Evolutionary conservation across 2,329 filamentous ascomycete genomes (phyloP).

Genomic region (Colletotrichum salicis): DNA sequence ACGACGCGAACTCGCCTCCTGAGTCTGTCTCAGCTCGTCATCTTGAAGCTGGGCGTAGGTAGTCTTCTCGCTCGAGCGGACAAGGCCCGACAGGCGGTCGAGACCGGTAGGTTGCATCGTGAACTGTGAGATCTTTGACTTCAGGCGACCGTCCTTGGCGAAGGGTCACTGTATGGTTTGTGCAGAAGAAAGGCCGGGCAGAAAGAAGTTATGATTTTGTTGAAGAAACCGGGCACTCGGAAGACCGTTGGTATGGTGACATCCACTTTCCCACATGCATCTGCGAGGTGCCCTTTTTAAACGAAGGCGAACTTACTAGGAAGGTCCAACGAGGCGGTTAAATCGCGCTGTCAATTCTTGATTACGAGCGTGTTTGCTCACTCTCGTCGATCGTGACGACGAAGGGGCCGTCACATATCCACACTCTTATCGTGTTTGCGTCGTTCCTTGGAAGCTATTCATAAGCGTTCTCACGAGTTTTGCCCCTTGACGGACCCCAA

Average conservation of each 20-base stretch:
- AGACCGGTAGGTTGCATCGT: not conserved
- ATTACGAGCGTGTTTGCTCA: not conserved
- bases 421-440: not conserved
- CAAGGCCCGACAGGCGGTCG: not conserved
- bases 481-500: not conserved
- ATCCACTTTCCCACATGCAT: not conserved
- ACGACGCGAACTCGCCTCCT: not conserved
- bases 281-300: not conserved
- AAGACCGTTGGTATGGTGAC: not conserved
- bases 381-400: not conserved
- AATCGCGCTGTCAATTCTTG: not conserved
- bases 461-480: not conserved
- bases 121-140: not conserved
- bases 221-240: not conserved
- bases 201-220: not conserved
- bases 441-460: not conserved
- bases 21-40: not conserved
- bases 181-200: not conserved
- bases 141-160: fast-evolving
- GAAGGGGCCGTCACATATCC: not conserved
- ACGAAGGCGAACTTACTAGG: not conserved
- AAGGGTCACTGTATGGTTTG: not conserved
- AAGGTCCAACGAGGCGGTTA: not conserved
- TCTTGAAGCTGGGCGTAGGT: not conserved
- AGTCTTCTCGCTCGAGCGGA: not conserved